Percentiles rank a stretch among this genome's conserved stretches.
phyloP scores from a whole-genome alignment of 2,329 filamentous ascomycete genomes.

The Colletotrichum shisoi region DNA sequence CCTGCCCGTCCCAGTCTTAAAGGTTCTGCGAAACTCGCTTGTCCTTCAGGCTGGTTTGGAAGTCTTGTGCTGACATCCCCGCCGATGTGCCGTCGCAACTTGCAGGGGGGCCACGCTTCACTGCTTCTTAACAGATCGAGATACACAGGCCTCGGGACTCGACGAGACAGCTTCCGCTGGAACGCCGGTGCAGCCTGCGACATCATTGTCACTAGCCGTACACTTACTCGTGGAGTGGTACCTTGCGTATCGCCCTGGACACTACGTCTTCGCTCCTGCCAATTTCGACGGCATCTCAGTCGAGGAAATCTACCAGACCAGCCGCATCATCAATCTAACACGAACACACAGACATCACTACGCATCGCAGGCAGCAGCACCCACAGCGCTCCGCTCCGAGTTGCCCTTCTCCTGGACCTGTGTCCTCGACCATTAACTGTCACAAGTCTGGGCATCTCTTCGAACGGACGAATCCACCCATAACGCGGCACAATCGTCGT shows the following conservation, averaged over 20 bases:
- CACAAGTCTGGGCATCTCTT: slow-evolving; percentile 37
- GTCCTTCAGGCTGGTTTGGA: slow-evolving; percentile 49
- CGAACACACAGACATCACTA: slow-evolving; percentile 17
- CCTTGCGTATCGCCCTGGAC: neutral
- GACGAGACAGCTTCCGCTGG: slow-evolving; percentile 25
- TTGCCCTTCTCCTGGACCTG: neutral
- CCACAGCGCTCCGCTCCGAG: slow-evolving; percentile 21
- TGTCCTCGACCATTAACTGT: slow-evolving; percentile 14
- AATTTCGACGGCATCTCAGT: neutral
- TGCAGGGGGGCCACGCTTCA: slow-evolving; percentile 20
- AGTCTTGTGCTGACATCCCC: slow-evolving; percentile 37
- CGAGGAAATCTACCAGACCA: neutral
- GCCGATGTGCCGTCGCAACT: slow-evolving; percentile 13
- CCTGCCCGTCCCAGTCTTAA: slow-evolving; percentile 40
- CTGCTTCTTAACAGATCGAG: neutral
- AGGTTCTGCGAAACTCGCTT: slow-evolving; percentile 52
- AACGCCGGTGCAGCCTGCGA: slow-evolving; percentile 20
- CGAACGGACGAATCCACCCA: slow-evolving; percentile 32
- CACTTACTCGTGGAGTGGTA: neutral
- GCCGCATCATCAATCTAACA: neutral
- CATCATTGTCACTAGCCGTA: slow-evolving; percentile 12
- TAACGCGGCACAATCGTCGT: slow-evolving; percentile 23
- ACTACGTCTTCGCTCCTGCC: neutral
- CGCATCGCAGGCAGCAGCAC: slow-evolving; percentile 19
- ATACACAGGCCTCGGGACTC: slow-evolving; percentile 16